phyloP scores from a whole-genome alignment of 2,329 filamentous ascomycete species.

The Apiospora malaysiana region DNA sequence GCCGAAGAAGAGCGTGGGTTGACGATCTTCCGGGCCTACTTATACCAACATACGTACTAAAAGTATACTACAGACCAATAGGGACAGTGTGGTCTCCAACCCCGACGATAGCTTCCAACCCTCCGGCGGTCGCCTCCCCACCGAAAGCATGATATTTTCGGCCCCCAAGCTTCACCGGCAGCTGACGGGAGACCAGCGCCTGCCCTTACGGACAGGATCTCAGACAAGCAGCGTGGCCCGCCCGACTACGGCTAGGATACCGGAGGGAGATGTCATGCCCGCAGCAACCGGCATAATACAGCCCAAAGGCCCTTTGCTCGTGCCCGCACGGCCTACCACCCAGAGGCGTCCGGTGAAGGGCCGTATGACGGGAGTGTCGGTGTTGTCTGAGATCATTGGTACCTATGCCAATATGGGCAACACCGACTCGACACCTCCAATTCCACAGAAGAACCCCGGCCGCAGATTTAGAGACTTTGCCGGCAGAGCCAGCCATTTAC shows the following conservation, averaged over 20 bases:
- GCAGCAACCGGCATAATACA: background rate
- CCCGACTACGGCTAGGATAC: slow-evolving; percentile 1
- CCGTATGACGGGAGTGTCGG: slow-evolving; percentile 11
- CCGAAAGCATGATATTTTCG: slow-evolving; percentile 20
- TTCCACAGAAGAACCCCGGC: slow-evolving; percentile 12
- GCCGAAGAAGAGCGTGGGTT: background rate
- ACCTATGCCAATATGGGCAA: slow-evolving; percentile 9
- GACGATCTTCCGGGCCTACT: background rate
- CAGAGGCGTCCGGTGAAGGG: background rate
- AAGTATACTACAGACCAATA: background rate
- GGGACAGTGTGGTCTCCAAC: slow-evolving; percentile 16
- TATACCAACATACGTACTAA: background rate
- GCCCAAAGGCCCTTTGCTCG: background rate
- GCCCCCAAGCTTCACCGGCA: slow-evolving; percentile 18
- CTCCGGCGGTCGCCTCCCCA: slow-evolving; percentile 16
- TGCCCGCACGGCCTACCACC: background rate
- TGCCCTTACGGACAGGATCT: background rate
- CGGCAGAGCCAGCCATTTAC: background rate
- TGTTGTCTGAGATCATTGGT: slow-evolving; percentile 16
- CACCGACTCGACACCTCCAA: background rate
- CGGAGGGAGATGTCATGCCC: background rate
- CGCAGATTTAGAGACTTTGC: slow-evolving; percentile 9
- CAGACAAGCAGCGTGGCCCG: background rate
- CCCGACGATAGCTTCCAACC: slow-evolving; percentile 12
- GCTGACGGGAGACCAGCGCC: background rate